Evolutionary conservation across 1,284 basidiomycete species (phyloP).

Genomic region (Cryptococcus sp.): DNA sequence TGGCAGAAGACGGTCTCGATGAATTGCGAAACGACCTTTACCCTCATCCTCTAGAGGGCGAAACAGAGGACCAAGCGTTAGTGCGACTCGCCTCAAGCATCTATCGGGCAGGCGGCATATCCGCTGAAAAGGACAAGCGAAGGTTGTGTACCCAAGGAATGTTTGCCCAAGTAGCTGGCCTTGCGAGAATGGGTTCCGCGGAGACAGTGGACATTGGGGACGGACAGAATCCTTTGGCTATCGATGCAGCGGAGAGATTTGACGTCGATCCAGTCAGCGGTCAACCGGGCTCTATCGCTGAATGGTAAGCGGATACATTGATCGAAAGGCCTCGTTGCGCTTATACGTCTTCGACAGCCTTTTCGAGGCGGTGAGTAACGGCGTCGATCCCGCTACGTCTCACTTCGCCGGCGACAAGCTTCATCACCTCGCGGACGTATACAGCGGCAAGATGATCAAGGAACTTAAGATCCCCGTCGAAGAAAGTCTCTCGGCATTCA

Average conservation of each 20-base stretch:
- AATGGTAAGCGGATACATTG: constrained; percentile 28
- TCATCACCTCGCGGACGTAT: constrained; percentile 23
- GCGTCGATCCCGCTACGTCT: constrained; percentile 29
- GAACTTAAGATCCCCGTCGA: constrained; percentile 34
- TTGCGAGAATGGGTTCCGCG: constrained; percentile 9
- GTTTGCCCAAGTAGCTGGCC: constrained; percentile 31
- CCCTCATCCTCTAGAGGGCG: constrained; percentile 15
- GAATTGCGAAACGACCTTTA: constrained; percentile 23
- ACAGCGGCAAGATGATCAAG: constrained; percentile 21
- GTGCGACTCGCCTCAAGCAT: constrained; percentile 22
- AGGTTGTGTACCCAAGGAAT: constrained; percentile 12
- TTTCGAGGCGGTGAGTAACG: constrained; percentile 24
- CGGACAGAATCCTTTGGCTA: constrained; percentile 1
- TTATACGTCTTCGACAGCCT: constrained; percentile 14
- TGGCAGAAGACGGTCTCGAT: constrained; percentile 25
- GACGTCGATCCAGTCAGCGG: constrained; percentile 31
- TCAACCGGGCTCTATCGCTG: constrained; percentile 30
- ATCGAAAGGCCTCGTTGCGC: too few species aligned
- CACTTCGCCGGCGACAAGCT: constrained; percentile 29
- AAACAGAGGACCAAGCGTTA: constrained; percentile 23
- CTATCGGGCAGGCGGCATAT: constrained; percentile 35
- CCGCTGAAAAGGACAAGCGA: constrained; percentile 31
- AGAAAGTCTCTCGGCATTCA: constrained; percentile 38
- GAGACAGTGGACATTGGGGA: constrained; percentile 7
- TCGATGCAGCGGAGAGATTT: constrained; percentile 9